These are phyloP conservation scores for Penicillium argentinense DNA, from an alignment of 495 filamentous ascomycete species.

Conservation along the genomic window DNA sequence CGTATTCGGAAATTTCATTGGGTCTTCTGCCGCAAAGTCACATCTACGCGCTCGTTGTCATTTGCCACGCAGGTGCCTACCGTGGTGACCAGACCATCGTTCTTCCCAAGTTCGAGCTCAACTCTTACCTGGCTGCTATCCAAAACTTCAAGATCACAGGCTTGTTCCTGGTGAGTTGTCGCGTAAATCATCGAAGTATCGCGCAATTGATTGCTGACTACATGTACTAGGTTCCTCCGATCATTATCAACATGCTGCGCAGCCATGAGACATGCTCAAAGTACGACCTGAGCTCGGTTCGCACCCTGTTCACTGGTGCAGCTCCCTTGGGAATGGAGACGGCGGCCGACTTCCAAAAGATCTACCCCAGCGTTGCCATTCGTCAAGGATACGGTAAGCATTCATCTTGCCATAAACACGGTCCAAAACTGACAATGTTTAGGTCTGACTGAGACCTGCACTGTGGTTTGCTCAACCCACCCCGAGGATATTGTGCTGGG, in stretches of 20 bases:
- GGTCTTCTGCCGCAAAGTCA: conserved; percentile 83
- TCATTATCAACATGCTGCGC: conserved; percentile 78
- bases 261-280: conserved; percentile 60
- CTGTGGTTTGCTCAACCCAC: conserved; percentile 67
- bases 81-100: conserved; percentile 77
- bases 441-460: conserved; percentile 81
- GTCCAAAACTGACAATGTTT: conserved; percentile 9
- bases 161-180: conserved; percentile 61
- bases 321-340: conserved; percentile 83
- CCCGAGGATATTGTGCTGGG: conserved; percentile 69
- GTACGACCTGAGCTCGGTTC: conserved; percentile 73
- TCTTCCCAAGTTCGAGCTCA: conserved; percentile 83
- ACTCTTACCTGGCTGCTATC: conserved; percentile 62
- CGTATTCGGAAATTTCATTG: conserved; percentile 59
- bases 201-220: neutral
- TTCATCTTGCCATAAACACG: neutral
- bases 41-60: conserved; percentile 82
- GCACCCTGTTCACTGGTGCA: conserved; percentile 72
- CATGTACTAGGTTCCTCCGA: conserved; percentile 68
- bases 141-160: conserved; percentile 70
- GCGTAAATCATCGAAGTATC: neutral
- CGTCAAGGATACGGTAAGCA: conserved; percentile 77
- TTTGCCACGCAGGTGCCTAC: conserved; percentile 66
- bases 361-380: conserved; percentile 66
- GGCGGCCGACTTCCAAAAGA: conserved; percentile 60